Conservation (phyloP, 2,329 filamentous ascomycete genomes). For the Dryadomyces sulphureus region DNA sequence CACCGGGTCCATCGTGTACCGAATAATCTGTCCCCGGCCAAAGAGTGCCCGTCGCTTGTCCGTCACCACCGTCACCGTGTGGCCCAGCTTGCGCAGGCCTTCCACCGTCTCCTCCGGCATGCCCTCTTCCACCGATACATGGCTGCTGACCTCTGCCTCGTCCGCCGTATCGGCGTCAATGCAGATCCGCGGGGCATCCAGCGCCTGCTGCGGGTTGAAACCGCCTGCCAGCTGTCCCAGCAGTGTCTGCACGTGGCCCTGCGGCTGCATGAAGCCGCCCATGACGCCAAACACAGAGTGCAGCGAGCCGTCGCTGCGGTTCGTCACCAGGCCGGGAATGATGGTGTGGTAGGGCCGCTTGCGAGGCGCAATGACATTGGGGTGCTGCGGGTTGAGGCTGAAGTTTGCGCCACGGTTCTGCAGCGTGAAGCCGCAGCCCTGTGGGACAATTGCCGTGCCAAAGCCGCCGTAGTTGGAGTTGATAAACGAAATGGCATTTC, state of each 20-base stretch:
- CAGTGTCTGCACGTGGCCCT: conserved; percentile 87
- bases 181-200: conserved; percentile 85
- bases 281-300: conserved; percentile 90
- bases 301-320: conserved; percentile 54
- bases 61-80: conserved; percentile 54
- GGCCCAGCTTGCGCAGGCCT: conserved; percentile 54
- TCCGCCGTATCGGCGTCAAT: conserved; percentile 62
- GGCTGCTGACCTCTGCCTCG: conserved; percentile 41
- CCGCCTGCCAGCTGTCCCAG: conserved; percentile 78
- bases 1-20: conserved; percentile 53
- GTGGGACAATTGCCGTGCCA: conserved; percentile 73
- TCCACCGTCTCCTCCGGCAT: conserved; percentile 54
- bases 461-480: conserved; percentile 90
- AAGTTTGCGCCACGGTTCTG: conserved; percentile 87
- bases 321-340: conserved; percentile 83
- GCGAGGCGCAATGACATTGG: conserved; percentile 63
- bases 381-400: conserved; percentile 53
- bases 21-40: conserved; percentile 76
- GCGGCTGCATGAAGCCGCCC: conserved; percentile 97
- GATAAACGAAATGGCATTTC: conserved; percentile 92
- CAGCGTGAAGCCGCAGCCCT: conserved; percentile 78
- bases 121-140: conserved; percentile 70
- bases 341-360: conserved; percentile 97
- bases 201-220: conserved; percentile 68
- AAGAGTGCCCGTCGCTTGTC: conserved; percentile 56